A percentile compares a stretch with the other conserved stretches of the same genome.
phyloP scores from a whole-genome alignment of 805 yeast genomes.

The Saccharomycopsis javanensis region DNA sequence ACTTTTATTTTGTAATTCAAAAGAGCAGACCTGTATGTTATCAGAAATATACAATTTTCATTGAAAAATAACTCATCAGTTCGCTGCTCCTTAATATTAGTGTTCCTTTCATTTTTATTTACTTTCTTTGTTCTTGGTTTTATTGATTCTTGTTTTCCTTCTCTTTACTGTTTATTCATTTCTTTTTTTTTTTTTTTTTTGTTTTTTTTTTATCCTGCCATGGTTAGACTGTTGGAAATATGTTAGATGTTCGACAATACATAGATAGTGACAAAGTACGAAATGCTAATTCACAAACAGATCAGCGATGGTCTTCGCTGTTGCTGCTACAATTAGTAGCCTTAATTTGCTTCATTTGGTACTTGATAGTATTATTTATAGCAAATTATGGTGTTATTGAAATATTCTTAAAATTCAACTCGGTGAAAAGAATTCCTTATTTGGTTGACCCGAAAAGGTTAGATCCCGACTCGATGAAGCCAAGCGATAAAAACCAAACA shows the following conservation, averaged over 20 bases:
- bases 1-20: too few species aligned
- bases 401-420: constrained; percentile 28
- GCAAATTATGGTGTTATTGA: constrained; percentile 34
- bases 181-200: neutral
- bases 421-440: constrained; percentile 19
- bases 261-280: neutral
- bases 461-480: neutral
- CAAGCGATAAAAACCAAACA: neutral
- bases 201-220: neutral
- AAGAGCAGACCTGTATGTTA: too few species aligned
- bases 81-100: too few species aligned
- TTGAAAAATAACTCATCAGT: neutral
- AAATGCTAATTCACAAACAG: neutral
- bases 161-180: too few species aligned
- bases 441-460: neutral
- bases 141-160: too few species aligned
- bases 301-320: neutral
- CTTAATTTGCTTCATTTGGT: constrained; percentile 29
- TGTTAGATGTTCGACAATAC: neutral
- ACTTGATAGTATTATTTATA: constrained; percentile 29
- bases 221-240: neutral
- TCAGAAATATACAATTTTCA: neutral
- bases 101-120: too few species aligned
- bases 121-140: too few species aligned
- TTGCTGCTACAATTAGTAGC: neutral